Conservation (phyloP, 2,329 filamentous ascomycete species). For the Sporothrix mexicana region DNA sequence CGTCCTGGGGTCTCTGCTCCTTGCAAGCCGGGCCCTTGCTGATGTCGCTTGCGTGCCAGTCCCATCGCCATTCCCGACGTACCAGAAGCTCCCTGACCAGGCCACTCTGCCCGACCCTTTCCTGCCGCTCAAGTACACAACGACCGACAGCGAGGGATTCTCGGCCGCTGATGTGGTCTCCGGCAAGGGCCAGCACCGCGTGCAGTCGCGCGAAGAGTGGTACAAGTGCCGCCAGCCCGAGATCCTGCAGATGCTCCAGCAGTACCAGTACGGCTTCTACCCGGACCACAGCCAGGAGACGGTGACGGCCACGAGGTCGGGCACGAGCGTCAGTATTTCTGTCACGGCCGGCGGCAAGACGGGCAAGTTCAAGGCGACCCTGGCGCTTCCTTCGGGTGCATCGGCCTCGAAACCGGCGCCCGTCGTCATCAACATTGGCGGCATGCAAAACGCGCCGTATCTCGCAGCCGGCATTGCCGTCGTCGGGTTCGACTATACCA, state of each 20-base stretch:
- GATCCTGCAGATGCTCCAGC: conserved; percentile 56
- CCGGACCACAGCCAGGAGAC: conserved; percentile 55
- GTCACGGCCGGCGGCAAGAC: conserved; percentile 53
- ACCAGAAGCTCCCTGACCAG: conserved; percentile 3
- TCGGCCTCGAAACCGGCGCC: conserved; percentile 46
- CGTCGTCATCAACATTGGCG: conserved; percentile 58
- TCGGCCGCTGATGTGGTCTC: conserved; percentile 45
- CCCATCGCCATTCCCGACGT: conserved; percentile 7
- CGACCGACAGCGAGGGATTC: conserved; percentile 42
- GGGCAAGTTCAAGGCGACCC: conserved; percentile 51
- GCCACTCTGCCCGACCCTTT: not conserved
- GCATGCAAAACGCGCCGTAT: conserved; percentile 56
- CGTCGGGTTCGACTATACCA: conserved; percentile 56
- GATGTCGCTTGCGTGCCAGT: conserved; percentile 5
- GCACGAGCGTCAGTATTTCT: conserved; percentile 51
- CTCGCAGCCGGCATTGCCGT: conserved; percentile 55
- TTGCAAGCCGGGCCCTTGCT: not conserved
- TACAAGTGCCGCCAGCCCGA: conserved; percentile 56
- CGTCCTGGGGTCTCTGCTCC: not conserved
- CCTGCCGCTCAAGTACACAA: not conserved
- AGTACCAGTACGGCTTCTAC: conserved; percentile 60
- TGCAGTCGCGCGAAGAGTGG: conserved; percentile 55
- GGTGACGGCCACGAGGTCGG: conserved; percentile 54
- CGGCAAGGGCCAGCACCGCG: conserved; percentile 50
- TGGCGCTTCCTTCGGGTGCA: conserved; percentile 50